These are phyloP conservation scores for Cladosporium sp. DNA, from an alignment of 2,329 filamentous ascomycete species.

Conservation along the genomic window DNA sequence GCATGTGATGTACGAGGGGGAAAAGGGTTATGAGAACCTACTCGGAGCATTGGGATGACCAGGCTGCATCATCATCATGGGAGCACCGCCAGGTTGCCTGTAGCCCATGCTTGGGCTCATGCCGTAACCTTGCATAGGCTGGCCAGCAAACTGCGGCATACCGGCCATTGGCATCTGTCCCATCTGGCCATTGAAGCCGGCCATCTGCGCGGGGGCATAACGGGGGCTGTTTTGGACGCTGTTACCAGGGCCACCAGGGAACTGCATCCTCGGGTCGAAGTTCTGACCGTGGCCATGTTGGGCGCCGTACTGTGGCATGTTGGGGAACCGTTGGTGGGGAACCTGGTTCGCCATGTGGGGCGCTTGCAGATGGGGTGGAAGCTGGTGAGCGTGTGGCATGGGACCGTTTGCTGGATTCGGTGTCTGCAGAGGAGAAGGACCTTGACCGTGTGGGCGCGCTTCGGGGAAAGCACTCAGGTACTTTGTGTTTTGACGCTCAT, in stretches of 20 bases:
- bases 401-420: conserved; percentile 56
- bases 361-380: conserved; percentile 78
- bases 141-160: conserved; percentile 57
- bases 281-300: conserved; percentile 64
- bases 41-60: conserved; percentile 22
- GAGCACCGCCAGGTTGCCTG: conserved; percentile 20
- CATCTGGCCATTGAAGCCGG: conserved; percentile 43
- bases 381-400: conserved; percentile 75
- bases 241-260: conserved; percentile 70
- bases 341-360: conserved; percentile 64
- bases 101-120: conserved; percentile 61
- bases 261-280: conserved; percentile 77
- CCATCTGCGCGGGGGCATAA: conserved; percentile 53
- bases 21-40: conserved; percentile 52
- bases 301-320: conserved; percentile 22
- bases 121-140: conserved; percentile 66
- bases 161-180: conserved; percentile 40
- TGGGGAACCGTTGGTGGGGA: conserved; percentile 73
- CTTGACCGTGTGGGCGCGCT: conserved; percentile 50
- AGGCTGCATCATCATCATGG: conserved; percentile 25
- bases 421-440: conserved; percentile 61
- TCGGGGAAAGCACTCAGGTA: conserved; percentile 78
- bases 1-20: not conserved
- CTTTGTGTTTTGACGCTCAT: conserved; percentile 68
- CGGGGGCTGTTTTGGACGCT: conserved; percentile 78